A percentile compares a stretch with the other conserved stretches of the same genome.
Evolutionary conservation across 805 yeast species (phyloP).

Genomic region (Candida tibetensis): DNA sequence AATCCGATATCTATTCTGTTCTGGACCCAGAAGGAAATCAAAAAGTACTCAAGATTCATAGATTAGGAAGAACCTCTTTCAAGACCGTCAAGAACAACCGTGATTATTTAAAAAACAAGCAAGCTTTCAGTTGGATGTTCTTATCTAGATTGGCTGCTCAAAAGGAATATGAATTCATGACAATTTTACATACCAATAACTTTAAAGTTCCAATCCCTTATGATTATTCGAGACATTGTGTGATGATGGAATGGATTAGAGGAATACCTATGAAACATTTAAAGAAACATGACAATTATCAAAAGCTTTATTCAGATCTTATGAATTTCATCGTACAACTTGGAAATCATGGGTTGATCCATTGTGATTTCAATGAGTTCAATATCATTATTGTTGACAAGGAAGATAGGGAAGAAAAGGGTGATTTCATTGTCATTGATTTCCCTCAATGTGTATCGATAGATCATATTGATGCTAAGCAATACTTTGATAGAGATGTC

Average conservation of each 20-base stretch:
- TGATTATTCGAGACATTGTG: slow-evolving; percentile 88
- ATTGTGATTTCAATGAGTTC: slow-evolving; percentile 97
- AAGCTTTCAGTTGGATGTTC: slow-evolving; percentile 89
- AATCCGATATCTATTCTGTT: slow-evolving; percentile 88
- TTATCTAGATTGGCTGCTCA: slow-evolving; percentile 86
- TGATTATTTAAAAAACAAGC: slow-evolving; percentile 77
- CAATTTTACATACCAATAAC: slow-evolving; percentile 65
- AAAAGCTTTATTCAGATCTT: slow-evolving; percentile 73
- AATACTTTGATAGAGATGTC: slow-evolving; percentile 88
- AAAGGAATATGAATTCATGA: slow-evolving; percentile 89
- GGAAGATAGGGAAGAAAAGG: slow-evolving; percentile 48
- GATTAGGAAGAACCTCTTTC: slow-evolving; percentile 93
- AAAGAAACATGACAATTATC: slow-evolving; percentile 64
- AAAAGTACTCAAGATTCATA: slow-evolving; percentile 82
- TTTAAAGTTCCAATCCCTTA: slow-evolving; percentile 86
- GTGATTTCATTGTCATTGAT: slow-evolving; percentile 88
- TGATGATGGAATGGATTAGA: slow-evolving; percentile 84
- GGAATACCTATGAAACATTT: slow-evolving; percentile 91
- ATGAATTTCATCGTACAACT: slow-evolving; percentile 84
- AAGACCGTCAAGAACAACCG: slow-evolving; percentile 89
- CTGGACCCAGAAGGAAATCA: slow-evolving; percentile 61
- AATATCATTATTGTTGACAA: slow-evolving; percentile 81
- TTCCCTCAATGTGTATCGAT: slow-evolving; percentile 97
- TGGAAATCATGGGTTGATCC: slow-evolving; percentile 87
- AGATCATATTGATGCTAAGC: slow-evolving; percentile 84